Percentiles rank a stretch among this genome's conserved stretches.
These are phyloP conservation scores for Capronia coronata DNA, from an alignment of 2,329 filamentous ascomycete genomes.

Conservation along the genomic window DNA sequence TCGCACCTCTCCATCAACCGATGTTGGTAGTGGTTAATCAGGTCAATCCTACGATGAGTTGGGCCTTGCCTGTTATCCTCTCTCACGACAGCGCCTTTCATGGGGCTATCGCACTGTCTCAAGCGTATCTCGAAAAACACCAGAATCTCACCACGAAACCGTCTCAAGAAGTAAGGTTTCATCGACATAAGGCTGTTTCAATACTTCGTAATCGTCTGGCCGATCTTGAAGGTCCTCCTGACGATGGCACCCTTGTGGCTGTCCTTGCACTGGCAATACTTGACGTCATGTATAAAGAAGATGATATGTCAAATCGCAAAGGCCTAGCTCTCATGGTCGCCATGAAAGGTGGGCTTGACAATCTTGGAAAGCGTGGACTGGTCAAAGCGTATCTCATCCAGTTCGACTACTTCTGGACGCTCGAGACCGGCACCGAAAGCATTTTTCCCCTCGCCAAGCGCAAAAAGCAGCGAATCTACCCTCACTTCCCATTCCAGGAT, in stretches of 20 bases:
- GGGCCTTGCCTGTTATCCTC: constrained; percentile 12
- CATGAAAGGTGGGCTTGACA: constrained; percentile 18
- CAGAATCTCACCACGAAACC: constrained; percentile 2
- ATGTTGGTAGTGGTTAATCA: constrained; percentile 11
- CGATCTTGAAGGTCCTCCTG: constrained; percentile 6
- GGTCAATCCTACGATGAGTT: constrained; percentile 15
- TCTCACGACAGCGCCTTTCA: constrained; percentile 15
- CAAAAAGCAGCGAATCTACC: constrained; percentile 8
- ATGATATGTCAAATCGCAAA: constrained; percentile 13
- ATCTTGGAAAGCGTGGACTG: constrained; percentile 8
- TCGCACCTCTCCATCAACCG: constrained; percentile 12
- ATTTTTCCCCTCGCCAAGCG: constrained; percentile 11
- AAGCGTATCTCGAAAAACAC: constrained; percentile 14
- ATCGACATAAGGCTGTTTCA: constrained; percentile 10
- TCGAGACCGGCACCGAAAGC: constrained; percentile 12
- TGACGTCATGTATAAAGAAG: constrained; percentile 12
- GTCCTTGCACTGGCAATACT: constrained; percentile 15
- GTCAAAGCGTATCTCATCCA: constrained; percentile 16
- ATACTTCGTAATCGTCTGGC: constrained; percentile 7
- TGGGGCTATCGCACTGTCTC: constrained; percentile 13
- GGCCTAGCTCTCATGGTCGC: constrained; percentile 18
- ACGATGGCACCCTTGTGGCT: constrained; percentile 13
- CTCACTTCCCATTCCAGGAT: constrained; percentile 9
- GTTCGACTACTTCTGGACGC: constrained; percentile 19
- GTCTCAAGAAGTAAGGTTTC: constrained; percentile 14